Evolutionary conservation across 139 green algal genomes (phyloP).

Genomic region (Asterochloris erici): DNA sequence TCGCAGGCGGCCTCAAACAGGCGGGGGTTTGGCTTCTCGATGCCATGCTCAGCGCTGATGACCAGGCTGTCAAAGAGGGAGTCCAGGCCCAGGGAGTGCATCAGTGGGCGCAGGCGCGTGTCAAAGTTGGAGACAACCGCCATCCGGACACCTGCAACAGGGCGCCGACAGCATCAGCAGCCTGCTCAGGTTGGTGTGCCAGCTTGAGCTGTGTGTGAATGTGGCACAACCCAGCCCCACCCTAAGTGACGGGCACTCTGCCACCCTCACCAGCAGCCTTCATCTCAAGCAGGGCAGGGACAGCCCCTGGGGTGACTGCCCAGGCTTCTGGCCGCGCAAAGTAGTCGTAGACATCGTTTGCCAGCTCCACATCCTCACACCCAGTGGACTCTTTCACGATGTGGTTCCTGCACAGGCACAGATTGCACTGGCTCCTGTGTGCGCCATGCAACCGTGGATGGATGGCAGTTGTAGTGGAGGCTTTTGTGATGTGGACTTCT

Average conservation of each 20-base stretch:
- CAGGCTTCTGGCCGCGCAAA: constrained; percentile 56
- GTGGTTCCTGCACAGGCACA: constrained; percentile 14
- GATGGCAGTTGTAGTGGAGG: neutral
- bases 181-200: neutral
- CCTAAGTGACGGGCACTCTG: neutral
- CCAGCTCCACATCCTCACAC: constrained; percentile 29
- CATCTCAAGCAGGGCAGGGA: constrained; percentile 50
- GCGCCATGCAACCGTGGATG: neutral
- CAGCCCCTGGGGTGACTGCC: constrained; percentile 47
- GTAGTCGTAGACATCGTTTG: constrained; percentile 67
- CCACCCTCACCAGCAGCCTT: constrained; percentile 22
- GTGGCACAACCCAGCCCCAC: too few relatives aligned
- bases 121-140: constrained; percentile 91
- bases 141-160: constrained; percentile 48
- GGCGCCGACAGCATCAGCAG: neutral
- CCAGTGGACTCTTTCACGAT: constrained; percentile 56
- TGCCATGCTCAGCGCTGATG: constrained; percentile 70
- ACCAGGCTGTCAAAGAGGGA: constrained; percentile 79
- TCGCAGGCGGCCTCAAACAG: constrained; percentile 71
- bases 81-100: constrained; percentile 52
- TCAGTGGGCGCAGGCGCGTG: constrained; percentile 76
- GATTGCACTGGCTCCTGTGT: neutral
- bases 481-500: neutral
- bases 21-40: constrained; percentile 85
- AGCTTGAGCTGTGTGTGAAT: neutral